Evolutionary conservation across 2,329 filamentous ascomycete species (phyloP), one percentile per base, ranked within the genome.

Genomic region (Colletotrichum sp.): DNA sequence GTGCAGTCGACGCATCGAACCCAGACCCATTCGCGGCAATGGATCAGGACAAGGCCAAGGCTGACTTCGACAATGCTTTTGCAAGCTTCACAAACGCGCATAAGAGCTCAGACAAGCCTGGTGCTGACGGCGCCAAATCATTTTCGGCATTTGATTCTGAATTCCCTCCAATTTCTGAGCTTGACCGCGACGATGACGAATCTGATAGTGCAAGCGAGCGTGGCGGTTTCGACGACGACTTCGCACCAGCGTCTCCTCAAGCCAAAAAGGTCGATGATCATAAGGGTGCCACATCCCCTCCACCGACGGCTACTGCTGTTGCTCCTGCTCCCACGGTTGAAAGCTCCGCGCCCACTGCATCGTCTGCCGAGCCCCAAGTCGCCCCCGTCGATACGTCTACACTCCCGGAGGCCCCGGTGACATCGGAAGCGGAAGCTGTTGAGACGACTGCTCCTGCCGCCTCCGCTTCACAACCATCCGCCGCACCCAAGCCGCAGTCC

Each of bases 221-320:
- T 65, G 95, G 95, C 57, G 95, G 96, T 0, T 99, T 99, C 82
- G 96, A 98, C 66, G 97, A 99, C 82, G 94, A 98, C 84, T 99
- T 99, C 82, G 93, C 94, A 1, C 92, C 95, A 16, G 90, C 91
- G 3, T 90, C 90, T 6, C 87, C 89, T 28, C 82, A 83, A 30
- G 79, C 82, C 34, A 88, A 87, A 79, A 69, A 81, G 80, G 39
- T 44, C n/a, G 70, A 76, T 55, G 64, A 16, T 77, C 78, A 78
- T 34, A 79, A 80, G 68, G 67, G 63, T 22, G 55, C 67, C 16
- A 68, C 62, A n/a, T 67, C 72, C n/a, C 52, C 77, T n/a, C 71
- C 78, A 22, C 76, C 78, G 26, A 72, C 79, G 39, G 79, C 82
- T 44, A 77, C 85, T 82, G 76, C 86, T 81, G 78, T 84, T 79